Evolutionary conservation across 2,329 filamentous ascomycete species (phyloP).

Genomic region (Dothideomycetidae sp.): DNA sequence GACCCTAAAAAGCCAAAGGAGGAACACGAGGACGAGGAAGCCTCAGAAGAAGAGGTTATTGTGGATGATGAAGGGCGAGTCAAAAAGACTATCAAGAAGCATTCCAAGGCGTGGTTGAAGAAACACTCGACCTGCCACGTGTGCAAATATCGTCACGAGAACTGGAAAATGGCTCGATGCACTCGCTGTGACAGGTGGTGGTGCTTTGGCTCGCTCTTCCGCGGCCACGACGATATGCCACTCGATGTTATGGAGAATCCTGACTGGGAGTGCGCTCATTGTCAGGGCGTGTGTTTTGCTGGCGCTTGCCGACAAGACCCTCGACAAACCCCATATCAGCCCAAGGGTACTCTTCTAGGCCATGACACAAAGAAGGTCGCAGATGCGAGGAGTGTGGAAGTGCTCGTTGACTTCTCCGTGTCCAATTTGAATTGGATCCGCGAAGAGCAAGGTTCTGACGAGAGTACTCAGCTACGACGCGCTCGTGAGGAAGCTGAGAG

Average conservation of each 20-base stretch:
- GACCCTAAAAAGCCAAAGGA: slow-evolving; percentile 54
- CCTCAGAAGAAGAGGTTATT: slow-evolving; percentile 39
- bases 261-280: slow-evolving; percentile 81
- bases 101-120: slow-evolving; percentile 34
- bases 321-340: slow-evolving; percentile 65
- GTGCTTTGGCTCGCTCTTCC: slow-evolving; percentile 85
- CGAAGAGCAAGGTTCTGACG: slow-evolving; percentile 32
- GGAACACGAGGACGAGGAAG: slow-evolving; percentile 28
- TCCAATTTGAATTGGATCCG: slow-evolving; percentile 79
- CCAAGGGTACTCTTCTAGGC: slow-evolving; percentile 74
- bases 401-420: slow-evolving; percentile 75
- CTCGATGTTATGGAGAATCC: slow-evolving; percentile 65
- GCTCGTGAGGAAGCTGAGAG: slow-evolving; percentile 40
- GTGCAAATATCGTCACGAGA: slow-evolving; percentile 64
- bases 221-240: slow-evolving; percentile 83
- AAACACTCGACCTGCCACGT: slow-evolving; percentile 58
- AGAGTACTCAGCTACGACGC: slow-evolving; percentile 25
- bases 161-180: slow-evolving; percentile 75
- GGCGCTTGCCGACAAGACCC: slow-evolving; percentile 56
- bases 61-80: slow-evolving; percentile 49
- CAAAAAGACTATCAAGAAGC: slow-evolving; percentile 51
- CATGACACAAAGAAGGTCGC: slow-evolving; percentile 85
- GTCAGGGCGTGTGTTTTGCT: slow-evolving; percentile 75
- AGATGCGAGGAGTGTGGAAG: slow-evolving; percentile 80
- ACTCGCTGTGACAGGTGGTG: slow-evolving; percentile 62